Conservation (phyloP, 495 filamentous ascomycete genomes). For the Aspergillus sparsus region DNA sequence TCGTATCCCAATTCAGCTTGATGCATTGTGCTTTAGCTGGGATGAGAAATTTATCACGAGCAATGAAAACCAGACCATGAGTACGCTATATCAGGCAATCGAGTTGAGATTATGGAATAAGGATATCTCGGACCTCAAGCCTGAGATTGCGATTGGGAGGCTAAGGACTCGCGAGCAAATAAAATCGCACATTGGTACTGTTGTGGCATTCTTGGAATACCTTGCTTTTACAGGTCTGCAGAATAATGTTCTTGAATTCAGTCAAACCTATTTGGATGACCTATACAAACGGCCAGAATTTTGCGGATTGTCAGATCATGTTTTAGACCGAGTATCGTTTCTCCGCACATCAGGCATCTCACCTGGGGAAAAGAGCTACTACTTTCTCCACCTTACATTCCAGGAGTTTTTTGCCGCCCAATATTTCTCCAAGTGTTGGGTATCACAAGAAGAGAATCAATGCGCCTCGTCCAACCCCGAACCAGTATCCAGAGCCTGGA, state of each 20-base stretch:
- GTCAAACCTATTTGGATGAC: constrained; percentile 20
- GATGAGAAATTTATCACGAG: constrained; percentile 20
- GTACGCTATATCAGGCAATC: constrained; percentile 42
- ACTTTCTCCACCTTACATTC: constrained; percentile 39
- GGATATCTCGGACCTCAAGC: constrained; percentile 27
- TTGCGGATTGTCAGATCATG: constrained; percentile 13
- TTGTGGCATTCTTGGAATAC: constrained; percentile 33
- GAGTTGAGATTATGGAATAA: constrained; percentile 42
- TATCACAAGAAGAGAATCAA: neutral
- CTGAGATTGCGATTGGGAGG: neutral
- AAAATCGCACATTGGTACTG: constrained; percentile 19
- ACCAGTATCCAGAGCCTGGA: constrained; percentile 29
- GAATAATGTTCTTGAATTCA: constrained; percentile 40
- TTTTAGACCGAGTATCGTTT: constrained; percentile 35
- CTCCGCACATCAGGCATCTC: constrained; percentile 30
- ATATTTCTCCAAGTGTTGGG: constrained; percentile 46
- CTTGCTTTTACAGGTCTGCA: constrained; percentile 43
- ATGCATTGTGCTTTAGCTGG: constrained; percentile 49
- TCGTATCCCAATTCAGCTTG: constrained; percentile 49
- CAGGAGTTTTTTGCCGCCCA: constrained; percentile 27
- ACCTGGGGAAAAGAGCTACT: constrained; percentile 27
- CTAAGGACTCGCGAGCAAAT: constrained; percentile 9
- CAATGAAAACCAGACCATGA: constrained; percentile 37
- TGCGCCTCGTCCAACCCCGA: neutral
- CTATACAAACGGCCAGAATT: constrained; percentile 24